Conservation (phyloP, 2,329 filamentous ascomycete genomes). For the Fusarium sp. region DNA sequence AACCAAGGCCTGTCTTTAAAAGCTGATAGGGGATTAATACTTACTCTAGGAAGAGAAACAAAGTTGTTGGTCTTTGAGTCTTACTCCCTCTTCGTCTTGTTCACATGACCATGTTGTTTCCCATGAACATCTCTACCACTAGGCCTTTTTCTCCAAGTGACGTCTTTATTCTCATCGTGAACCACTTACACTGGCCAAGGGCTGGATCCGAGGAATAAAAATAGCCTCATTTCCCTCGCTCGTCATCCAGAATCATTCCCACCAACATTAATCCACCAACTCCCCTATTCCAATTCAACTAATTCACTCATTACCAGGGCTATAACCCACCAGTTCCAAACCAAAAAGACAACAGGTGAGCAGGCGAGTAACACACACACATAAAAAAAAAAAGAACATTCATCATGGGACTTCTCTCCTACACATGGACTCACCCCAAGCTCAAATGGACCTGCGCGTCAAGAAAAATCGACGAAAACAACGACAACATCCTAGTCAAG, state of each 20-base stretch:
- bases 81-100: background rate
- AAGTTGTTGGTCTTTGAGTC: background rate
- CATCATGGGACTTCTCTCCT: background rate
- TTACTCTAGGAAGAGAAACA: background rate
- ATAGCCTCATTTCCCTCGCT: background rate
- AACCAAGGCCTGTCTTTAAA: too few species aligned
- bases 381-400: background rate
- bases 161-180: background rate
- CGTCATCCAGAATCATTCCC: background rate
- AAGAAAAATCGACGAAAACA: conserved; percentile 13
- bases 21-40: background rate
- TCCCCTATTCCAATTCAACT: background rate
- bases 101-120: background rate
- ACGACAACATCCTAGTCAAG: conserved; percentile 9
- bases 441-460: conserved; percentile 9
- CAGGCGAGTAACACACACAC: background rate
- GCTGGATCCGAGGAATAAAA: background rate
- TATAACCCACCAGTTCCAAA: background rate
- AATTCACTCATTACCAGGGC: background rate
- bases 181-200: background rate
- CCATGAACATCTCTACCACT: background rate
- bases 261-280: background rate
- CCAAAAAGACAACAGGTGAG: background rate
- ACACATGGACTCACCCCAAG: conserved; percentile 8
- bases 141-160: background rate